Evolutionary conservation across 257 asterid species (phyloP), one percentile per base, ranked within the genome.

Genomic region (Avicennia marina): DNA sequence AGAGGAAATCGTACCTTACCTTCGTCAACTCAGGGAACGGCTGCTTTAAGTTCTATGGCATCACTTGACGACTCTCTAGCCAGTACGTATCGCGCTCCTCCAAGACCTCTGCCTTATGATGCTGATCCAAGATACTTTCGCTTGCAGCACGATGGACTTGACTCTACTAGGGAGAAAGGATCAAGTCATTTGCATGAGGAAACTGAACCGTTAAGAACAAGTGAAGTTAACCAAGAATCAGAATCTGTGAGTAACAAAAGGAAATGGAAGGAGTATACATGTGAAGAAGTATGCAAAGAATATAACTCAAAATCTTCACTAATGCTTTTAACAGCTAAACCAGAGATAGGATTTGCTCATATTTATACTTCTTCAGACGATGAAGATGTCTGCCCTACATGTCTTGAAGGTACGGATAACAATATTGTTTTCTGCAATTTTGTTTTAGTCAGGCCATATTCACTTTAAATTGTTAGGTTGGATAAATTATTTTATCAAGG

Each of bases 141-240:
- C 6, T 51, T 65, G 68, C 87, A 80, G 73, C 81, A 74, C 36
- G 91, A 80, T 72, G 87, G 87, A 41, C 75, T 78, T 6, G 68
- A 72, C 62, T 80, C 81, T 6, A 75, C 85, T 64, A 78, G 80
- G 69, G 88, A 80, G 63, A 83, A 83, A 71, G 85, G 88, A 36
- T 86, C 97, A 4, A 93, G 90, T 48, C 98, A 93, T 55, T 76
- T 86, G 1, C 86, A 77, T 10, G 95, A 93, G 57, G 98, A 93
- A 75, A 73, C 79, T 21, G 98, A 81, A 48, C 98, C 95, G 7
- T 79, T 93, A 10, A 79, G 95, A 70, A 68, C 82, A 58, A 71
- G 66, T 25, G 94, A 72, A 70, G 76, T 62, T 53, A 89, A 77
- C 27, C 94, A 80, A 51, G 96, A 82, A 62, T 77, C 83, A 4